Percentiles rank a stretch among this genome's conserved stretches.
Conservation (phyloP, 1,284 basidiomycete genomes). For the Mycosarcoma maydis region DNA sequence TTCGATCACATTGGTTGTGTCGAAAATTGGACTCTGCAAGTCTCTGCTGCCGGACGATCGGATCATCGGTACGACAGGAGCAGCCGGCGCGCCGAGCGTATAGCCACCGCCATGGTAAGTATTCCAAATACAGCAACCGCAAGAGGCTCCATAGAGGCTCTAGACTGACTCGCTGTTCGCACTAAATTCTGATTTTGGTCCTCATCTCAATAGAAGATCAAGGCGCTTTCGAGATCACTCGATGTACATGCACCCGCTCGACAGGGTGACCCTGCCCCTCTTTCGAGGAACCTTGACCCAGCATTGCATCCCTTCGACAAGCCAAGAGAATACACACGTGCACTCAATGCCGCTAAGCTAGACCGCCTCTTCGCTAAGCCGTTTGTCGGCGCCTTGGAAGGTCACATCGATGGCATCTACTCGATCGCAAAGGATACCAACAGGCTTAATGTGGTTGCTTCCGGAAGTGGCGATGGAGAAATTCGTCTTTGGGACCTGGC, state of each 20-base stretch:
- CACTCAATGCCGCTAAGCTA: slow-evolving; percentile 94
- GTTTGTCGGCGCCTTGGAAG: slow-evolving; percentile 88
- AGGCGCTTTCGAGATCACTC: slow-evolving; percentile 84
- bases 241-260: slow-evolving; percentile 75
- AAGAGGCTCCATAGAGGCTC: no score
- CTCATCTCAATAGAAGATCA: slow-evolving; percentile 75
- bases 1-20: no score
- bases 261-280: slow-evolving; percentile 81
- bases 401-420: slow-evolving; percentile 96
- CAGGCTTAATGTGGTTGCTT: slow-evolving; percentile 83
- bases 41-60: no score
- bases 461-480: slow-evolving; percentile 94
- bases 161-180: no score
- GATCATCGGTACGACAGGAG: background rate
- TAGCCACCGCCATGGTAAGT: slow-evolving; percentile 10
- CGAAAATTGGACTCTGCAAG: background rate
- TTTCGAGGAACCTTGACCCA: slow-evolving; percentile 90
- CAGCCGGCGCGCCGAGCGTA: background rate
- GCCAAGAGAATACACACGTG: slow-evolving; percentile 90
- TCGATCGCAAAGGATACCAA: slow-evolving; percentile 81
- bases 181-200: background rate
- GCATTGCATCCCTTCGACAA: slow-evolving; percentile 92
- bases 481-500: slow-evolving; percentile 89
- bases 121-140: background rate
- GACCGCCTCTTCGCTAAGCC: slow-evolving; percentile 97